These are phyloP conservation scores for Debaryomyces subglobosus DNA, from an alignment of 1,139 yeast genomes.

Conservation along the genomic window DNA sequence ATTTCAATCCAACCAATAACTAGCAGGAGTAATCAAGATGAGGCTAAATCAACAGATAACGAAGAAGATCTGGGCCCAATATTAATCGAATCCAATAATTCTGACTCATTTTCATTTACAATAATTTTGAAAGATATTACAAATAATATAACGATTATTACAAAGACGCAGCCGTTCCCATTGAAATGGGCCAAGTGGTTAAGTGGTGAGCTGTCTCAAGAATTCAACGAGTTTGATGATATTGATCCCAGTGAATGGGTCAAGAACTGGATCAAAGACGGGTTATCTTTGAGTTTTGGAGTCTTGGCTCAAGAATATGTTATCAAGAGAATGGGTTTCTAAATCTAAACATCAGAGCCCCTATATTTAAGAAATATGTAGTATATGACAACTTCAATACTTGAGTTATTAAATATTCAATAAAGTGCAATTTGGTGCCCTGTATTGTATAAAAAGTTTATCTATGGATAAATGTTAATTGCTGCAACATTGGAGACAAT, in stretches of 20 bases:
- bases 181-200: constrained; percentile 88
- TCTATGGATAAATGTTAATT: too few species aligned
- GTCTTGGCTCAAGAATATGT: constrained; percentile 90
- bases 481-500: not conserved
- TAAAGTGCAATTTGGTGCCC: not conserved
- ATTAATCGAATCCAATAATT: constrained; percentile 43
- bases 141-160: constrained; percentile 71
- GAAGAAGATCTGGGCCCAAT: constrained; percentile 33
- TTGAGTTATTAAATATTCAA: not conserved
- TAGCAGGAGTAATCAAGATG: constrained; percentile 17
- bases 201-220: constrained; percentile 48
- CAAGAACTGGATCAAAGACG: constrained; percentile 86
- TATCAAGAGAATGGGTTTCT: constrained; percentile 85
- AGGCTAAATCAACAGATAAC: constrained; percentile 15
- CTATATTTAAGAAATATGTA: not conserved
- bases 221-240: constrained; percentile 28
- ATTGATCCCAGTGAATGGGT: constrained; percentile 96
- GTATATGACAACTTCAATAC: not conserved
- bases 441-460: not conserved
- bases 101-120: constrained; percentile 59
- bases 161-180: constrained; percentile 90
- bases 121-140: constrained; percentile 75
- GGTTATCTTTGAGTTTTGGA: constrained; percentile 78
- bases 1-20: constrained; percentile 76
- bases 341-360: constrained; percentile 7